These are phyloP conservation scores for Monilinia aucupariae DNA, from an alignment of 2,329 filamentous ascomycete species.

Conservation along the genomic window DNA sequence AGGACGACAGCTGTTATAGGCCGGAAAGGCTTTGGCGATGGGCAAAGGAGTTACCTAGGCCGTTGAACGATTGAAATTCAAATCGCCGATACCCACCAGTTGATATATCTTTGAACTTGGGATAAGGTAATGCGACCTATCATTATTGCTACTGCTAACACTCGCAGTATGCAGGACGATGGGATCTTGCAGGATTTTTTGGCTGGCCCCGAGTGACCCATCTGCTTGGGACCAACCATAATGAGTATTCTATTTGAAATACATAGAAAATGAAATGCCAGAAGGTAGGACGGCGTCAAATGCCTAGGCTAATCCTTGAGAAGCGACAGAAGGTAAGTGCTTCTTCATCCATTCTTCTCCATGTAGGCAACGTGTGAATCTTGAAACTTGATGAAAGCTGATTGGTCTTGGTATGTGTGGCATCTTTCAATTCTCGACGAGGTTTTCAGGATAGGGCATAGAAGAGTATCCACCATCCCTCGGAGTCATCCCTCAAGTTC, in stretches of 20 bases:
- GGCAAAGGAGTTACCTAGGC: not conserved
- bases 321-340: not conserved
- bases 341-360: not conserved
- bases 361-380: not conserved
- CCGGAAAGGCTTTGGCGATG: constrained; percentile 3
- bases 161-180: constrained; percentile 15
- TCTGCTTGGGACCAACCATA: constrained; percentile 16
- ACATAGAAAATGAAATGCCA: not conserved
- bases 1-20: constrained; percentile 7
- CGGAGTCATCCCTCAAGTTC: not conserved
- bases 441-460: not conserved
- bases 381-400: constrained; percentile 6
- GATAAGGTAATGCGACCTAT: constrained; percentile 11
- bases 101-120: constrained; percentile 10
- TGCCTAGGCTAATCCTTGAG: not conserved
- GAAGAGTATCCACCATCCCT: not conserved
- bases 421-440: not conserved
- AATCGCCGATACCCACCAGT: constrained; percentile 7
- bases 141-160: constrained; percentile 3
- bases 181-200: constrained; percentile 13
- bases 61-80: not conserved
- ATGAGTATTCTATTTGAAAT: not conserved
- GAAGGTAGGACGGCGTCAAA: not conserved
- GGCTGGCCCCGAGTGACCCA: constrained; percentile 10
- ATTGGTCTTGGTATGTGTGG: not conserved